phyloP scores from a whole-genome alignment of 768 basidiomycete species.

The Kwoniella pini region DNA sequence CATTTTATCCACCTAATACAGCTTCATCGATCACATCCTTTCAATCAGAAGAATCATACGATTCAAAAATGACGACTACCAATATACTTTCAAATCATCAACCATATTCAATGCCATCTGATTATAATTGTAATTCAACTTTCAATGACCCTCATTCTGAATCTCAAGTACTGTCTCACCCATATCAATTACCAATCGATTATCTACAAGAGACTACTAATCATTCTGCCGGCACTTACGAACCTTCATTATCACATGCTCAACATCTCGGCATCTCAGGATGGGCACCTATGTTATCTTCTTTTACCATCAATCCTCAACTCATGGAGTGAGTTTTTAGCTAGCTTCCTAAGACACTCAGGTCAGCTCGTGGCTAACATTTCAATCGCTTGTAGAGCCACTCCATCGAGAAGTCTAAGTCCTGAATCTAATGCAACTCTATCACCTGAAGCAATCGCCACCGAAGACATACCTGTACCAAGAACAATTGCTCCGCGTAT shows the following conservation, averaged over 20 bases:
- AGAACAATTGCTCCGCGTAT: not conserved
- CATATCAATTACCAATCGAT: not conserved
- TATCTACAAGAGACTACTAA: not conserved
- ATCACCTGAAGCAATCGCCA: not conserved
- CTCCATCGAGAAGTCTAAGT: conserved; percentile 10
- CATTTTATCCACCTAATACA: not conserved
- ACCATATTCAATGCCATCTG: not conserved
- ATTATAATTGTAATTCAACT: not conserved
- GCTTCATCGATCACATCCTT: not conserved
- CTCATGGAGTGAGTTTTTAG: conserved; percentile 11
- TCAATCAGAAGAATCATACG: not conserved
- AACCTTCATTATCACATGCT: not conserved
- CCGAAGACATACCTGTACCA: not conserved
- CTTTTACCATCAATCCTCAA: conserved; percentile 12
- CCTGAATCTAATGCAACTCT: conserved; percentile 4
- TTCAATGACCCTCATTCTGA: not conserved
- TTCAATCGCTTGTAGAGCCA: not conserved
- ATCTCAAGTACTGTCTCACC: not conserved
- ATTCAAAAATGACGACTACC: conserved; percentile 9
- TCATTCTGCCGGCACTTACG: not conserved
- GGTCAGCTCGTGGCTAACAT: too few species aligned
- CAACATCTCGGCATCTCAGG: conserved; percentile 5
- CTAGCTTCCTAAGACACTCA: not conserved
- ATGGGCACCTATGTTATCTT: not conserved
- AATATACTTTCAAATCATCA: not conserved